phyloP scores from a whole-genome alignment of 768 basidiomycete species.

The Pulveroboletus sp. region DNA sequence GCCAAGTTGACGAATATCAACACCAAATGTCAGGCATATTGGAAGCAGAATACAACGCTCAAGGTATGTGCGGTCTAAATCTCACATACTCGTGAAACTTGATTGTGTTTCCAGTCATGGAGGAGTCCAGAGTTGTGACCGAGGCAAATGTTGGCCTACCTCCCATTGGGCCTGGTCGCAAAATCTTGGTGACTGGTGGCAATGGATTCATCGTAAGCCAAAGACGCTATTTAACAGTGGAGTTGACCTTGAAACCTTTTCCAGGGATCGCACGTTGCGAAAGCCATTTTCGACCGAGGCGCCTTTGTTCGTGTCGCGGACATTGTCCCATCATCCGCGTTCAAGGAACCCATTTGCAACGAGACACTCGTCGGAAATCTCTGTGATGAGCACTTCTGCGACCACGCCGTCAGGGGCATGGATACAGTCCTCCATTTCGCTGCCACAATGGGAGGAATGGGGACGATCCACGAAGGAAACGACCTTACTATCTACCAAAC shows the following conservation, averaged over 20 bases:
- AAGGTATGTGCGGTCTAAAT: neutral
- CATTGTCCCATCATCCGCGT: slow-evolving; percentile 24
- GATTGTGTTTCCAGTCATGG: neutral
- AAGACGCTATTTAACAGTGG: neutral
- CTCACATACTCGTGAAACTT: neutral
- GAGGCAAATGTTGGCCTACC: neutral
- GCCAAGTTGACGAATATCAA: neutral
- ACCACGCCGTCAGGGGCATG: slow-evolving; percentile 37
- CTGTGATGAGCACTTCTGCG: slow-evolving; percentile 39
- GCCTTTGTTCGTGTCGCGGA: slow-evolving; percentile 44
- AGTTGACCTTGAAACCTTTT: neutral
- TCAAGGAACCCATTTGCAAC: slow-evolving; percentile 23
- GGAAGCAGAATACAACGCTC: neutral
- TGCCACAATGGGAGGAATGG: slow-evolving; percentile 65
- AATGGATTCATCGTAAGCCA: slow-evolving; percentile 50
- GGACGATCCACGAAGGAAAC: slow-evolving; percentile 50
- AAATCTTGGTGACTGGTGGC: slow-evolving; percentile 46
- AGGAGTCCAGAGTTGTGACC: neutral
- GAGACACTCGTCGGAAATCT: slow-evolving; percentile 45
- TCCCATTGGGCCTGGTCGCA: slow-evolving; percentile 1
- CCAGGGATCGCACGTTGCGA: slow-evolving; percentile 52
- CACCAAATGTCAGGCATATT: neutral
- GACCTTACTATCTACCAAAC: slow-evolving; percentile 45
- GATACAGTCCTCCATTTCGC: slow-evolving; percentile 53
- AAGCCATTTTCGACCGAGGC: slow-evolving; percentile 14